phyloP scores from a whole-genome alignment of 1,284 basidiomycete species.

The Inonotus hispidus region DNA sequence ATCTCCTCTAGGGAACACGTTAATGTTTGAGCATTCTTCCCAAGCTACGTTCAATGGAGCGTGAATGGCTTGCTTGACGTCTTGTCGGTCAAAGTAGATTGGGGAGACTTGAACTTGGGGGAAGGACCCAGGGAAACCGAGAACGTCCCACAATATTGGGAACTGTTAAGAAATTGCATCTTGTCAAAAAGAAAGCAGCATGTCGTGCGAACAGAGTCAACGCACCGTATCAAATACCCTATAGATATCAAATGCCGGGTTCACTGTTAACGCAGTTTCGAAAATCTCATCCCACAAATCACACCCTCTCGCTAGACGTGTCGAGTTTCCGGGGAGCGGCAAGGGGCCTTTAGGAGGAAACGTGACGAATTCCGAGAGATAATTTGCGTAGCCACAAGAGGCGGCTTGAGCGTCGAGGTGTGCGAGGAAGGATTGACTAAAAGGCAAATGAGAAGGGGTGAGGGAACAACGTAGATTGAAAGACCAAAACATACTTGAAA shows the following conservation, averaged over 20 bases:
- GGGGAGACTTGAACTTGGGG: conserved; percentile 37
- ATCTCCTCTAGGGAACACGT: conserved; percentile 57
- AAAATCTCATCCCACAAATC: conserved; percentile 64
- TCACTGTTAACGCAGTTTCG: conserved; percentile 50
- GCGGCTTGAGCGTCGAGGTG: conserved; percentile 49
- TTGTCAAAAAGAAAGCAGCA: not conserved
- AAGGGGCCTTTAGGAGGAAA: conserved; percentile 60
- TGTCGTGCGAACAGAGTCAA: too few relatives aligned
- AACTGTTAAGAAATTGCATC: conserved; percentile 32
- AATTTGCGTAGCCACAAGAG: conserved; percentile 58
- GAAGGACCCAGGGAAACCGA: conserved; percentile 74
- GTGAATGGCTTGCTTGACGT: conserved; percentile 71
- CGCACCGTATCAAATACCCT: conserved; percentile 63
- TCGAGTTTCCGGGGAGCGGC: conserved; percentile 52
- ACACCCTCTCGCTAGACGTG: conserved; percentile 43
- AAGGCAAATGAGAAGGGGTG: not conserved
- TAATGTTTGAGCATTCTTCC: conserved; percentile 54
- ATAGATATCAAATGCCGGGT: conserved; percentile 53
- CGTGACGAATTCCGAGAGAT: conserved; percentile 54
- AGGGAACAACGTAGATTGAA: conserved; percentile 18
- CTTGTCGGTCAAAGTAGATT: conserved; percentile 61
- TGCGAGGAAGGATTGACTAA: conserved; percentile 56
- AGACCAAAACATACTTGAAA: conserved; percentile 47
- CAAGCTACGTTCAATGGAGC: conserved; percentile 58
- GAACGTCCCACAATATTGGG: conserved; percentile 66